Percentiles rank a stretch among this genome's conserved stretches.
Evolutionary conservation across 345 rosid species (phyloP).

Genomic region (Arabidopsis arenosa): DNA sequence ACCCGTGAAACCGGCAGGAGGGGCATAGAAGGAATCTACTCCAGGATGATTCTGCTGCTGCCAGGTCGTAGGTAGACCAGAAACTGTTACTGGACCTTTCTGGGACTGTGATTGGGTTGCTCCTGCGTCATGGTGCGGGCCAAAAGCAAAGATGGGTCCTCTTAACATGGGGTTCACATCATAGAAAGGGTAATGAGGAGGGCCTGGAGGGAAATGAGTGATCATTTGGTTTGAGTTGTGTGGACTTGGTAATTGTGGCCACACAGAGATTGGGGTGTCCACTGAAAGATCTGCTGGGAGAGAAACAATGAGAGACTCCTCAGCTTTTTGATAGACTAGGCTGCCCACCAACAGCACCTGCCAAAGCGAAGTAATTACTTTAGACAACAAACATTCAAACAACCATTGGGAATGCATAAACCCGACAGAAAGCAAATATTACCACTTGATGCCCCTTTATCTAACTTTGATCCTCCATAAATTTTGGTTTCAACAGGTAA

Average conservation of each 20-base stretch:
- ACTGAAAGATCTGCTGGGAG: conserved; percentile 98
- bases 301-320: conserved; percentile 84
- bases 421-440: conserved; percentile 9
- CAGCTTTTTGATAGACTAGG: conserved; percentile 71
- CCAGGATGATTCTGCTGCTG: conserved; percentile 82
- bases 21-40: conserved; percentile 92
- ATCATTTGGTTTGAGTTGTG: conserved; percentile 80
- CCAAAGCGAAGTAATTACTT: conserved; percentile 34
- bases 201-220: conserved; percentile 84
- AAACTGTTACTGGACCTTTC: conserved; percentile 63
- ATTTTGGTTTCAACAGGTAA: conserved; percentile 66
- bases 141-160: conserved; percentile 85
- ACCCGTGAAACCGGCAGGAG: conserved; percentile 84
- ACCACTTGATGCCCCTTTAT: conserved; percentile 54
- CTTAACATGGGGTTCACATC: conserved; percentile 94
- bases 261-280: conserved; percentile 84
- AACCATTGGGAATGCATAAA: conserved; percentile 23
- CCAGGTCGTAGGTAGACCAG: conserved; percentile 78
- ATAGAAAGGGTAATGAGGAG: conserved; percentile 84
- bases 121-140: conserved; percentile 81
- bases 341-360: conserved; percentile 61
- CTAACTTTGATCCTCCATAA: conserved; percentile 60
- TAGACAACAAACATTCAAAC: conserved; percentile 1
- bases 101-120: conserved; percentile 74
- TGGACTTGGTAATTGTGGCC: conserved; percentile 82